Conservation (phyloP, 2,329 filamentous ascomycete species). For the Arthrobotrys pseudoclavata region DNA sequence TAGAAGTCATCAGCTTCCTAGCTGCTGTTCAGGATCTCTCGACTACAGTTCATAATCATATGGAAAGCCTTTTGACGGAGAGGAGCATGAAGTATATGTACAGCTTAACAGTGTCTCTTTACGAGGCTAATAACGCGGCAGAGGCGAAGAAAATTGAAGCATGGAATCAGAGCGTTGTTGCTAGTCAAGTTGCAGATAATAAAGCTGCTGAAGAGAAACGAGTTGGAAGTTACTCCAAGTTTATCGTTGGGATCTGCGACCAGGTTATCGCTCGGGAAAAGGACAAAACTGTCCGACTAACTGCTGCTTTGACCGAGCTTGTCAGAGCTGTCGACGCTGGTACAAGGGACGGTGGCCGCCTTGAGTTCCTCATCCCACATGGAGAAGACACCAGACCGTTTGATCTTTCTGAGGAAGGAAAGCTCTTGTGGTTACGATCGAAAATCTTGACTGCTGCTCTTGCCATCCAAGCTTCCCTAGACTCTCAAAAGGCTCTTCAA, state of each 20-base stretch:
- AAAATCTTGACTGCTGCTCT: conserved; percentile 50
- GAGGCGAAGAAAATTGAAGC: conserved; percentile 59
- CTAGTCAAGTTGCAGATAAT: conserved; percentile 51
- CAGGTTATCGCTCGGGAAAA: conserved; percentile 51
- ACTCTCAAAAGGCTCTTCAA: conserved; percentile 57
- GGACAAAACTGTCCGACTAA: conserved; percentile 35
- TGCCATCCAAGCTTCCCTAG: conserved; percentile 55
- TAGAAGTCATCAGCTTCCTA: conserved; percentile 53
- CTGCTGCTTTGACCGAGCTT: conserved; percentile 32
- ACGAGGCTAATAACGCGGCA: conserved; percentile 53
- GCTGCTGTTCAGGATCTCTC: conserved; percentile 54
- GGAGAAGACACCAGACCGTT: conserved; percentile 48
- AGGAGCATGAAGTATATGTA: conserved; percentile 60
- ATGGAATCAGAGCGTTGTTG: conserved; percentile 54
- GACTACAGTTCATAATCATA: conserved; percentile 53
- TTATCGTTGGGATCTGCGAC: conserved; percentile 47
- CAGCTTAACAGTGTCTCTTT: conserved; percentile 52
- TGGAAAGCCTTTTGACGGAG: conserved; percentile 56
- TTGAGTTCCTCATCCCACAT: conserved; percentile 53
- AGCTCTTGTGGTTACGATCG: conserved; percentile 50
- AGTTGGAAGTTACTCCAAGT: conserved; percentile 52
- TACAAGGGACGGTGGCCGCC: conserved; percentile 43
- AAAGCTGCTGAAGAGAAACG: conserved; percentile 53
- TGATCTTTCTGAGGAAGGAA: conserved; percentile 54
- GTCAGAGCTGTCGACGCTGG: conserved; percentile 34